Percentiles rank a stretch among this genome's conserved stretches.
Evolutionary conservation across 768 basidiomycete genomes (phyloP).

Genomic region (Pleurotus cornucopiae): DNA sequence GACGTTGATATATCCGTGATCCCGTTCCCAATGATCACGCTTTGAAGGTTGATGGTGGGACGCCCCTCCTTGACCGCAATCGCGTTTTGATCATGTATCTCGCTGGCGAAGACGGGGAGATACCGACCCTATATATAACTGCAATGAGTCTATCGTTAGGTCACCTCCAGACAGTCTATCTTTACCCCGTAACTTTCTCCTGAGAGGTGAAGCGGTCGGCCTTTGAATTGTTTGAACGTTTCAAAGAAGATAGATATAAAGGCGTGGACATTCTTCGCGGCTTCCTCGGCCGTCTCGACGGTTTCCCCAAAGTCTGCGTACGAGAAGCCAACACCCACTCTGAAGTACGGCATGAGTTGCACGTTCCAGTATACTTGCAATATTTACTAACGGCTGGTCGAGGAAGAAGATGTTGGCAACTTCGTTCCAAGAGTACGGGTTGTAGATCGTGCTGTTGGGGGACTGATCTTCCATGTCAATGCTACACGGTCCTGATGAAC

Average conservation of each 20-base stretch:
- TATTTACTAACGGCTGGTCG: constrained; percentile 49
- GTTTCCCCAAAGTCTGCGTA: constrained; percentile 68
- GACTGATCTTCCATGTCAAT: constrained; percentile 58
- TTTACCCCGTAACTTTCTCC: constrained; percentile 77
- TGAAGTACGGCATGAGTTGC: constrained; percentile 16
- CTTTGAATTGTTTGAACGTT: constrained; percentile 68
- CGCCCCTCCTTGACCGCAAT: constrained; percentile 46
- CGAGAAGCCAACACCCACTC: constrained; percentile 69
- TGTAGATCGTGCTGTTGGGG: constrained; percentile 57
- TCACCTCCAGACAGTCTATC: constrained; percentile 13
- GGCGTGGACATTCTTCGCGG: constrained; percentile 68
- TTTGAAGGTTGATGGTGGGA: constrained; percentile 60
- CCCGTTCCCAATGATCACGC: constrained; percentile 66
- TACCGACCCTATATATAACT: constrained; percentile 50
- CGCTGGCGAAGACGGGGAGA: constrained; percentile 70
- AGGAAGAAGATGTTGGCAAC: constrained; percentile 69
- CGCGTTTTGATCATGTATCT: constrained; percentile 70
- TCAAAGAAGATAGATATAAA: constrained; percentile 81
- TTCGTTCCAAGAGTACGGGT: constrained; percentile 62
- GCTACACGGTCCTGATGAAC: constrained; percentile 30
- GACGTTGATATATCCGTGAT: constrained; percentile 45
- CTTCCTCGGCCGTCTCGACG: constrained; percentile 75
- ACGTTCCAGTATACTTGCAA: background rate
- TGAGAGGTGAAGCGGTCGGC: constrained; percentile 64
- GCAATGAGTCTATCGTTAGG: constrained; percentile 11